Evolutionary conservation across 2,329 filamentous ascomycete species (phyloP).

Genomic region (Pseudogymnoascus sp.): DNA sequence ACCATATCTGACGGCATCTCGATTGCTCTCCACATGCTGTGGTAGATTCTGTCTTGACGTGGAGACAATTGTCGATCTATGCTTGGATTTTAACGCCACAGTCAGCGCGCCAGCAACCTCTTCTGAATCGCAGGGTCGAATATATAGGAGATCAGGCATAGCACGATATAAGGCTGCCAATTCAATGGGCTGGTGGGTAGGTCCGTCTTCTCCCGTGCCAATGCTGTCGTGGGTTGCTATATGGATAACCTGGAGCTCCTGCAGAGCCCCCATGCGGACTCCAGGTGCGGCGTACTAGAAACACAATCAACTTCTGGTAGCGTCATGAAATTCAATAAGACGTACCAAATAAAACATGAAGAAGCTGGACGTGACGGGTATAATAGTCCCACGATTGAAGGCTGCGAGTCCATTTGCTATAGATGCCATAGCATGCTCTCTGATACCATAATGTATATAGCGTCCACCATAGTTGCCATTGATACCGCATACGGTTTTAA

Average conservation of each 20-base stretch:
- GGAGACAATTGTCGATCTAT: not conserved
- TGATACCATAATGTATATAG: constrained; percentile 32
- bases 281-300: constrained; percentile 33
- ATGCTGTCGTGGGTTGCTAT: constrained; percentile 39
- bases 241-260: constrained; percentile 37
- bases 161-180: constrained; percentile 37
- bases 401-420: constrained; percentile 37
- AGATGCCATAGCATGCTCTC: constrained; percentile 39
- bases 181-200: not conserved
- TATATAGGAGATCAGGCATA: constrained; percentile 40
- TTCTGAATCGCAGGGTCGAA: constrained; percentile 28
- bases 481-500: not conserved
- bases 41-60: not conserved
- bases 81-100: not conserved
- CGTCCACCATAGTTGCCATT: not conserved
- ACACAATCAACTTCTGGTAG: too few relatives aligned
- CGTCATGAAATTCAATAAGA: too few relatives aligned
- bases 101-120: not conserved
- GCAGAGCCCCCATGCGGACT: constrained; percentile 39
- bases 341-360: constrained; percentile 37
- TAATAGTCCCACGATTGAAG: constrained; percentile 33
- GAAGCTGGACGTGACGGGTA: constrained; percentile 38
- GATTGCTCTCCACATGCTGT: not conserved
- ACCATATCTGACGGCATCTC: not conserved
- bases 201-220: constrained; percentile 40